Evolutionary conservation across 2,329 filamentous ascomycete genomes (phyloP), one percentile per base, ranked within the genome.

Genomic region (Fulvia fulva): DNA sequence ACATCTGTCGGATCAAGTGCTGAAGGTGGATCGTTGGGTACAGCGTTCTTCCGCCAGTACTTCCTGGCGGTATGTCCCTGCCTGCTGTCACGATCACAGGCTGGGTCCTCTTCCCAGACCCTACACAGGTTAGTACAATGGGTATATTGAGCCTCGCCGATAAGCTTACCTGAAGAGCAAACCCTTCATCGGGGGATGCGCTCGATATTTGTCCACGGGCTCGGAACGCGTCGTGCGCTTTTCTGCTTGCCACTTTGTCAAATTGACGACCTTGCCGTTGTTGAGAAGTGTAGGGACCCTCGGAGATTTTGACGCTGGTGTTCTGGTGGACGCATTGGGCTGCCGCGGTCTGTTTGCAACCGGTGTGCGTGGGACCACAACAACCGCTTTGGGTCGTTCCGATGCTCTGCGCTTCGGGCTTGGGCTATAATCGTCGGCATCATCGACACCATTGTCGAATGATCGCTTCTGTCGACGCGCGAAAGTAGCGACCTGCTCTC

Each of bases 41-140:
- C 28, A 12, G 52, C 59, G 44, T 57, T 57, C n/a, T 41, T 30
- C n/a, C 53, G 56, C 37, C 52, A 25, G 23, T 61, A 57, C 26
- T 44, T 46, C 1, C 59, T 34, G 5, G 56, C 43, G 47, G 52
- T 56, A 32, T 56, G 53, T 1, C 59, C 59, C 8, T 56, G 7
- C 11, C 46, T 19, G 26, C 51, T 55, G 49, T 61, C 50, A 8
- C 52, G 52, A n/a, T 56, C 53, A 21, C 52, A 49, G 1, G 32
- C 23, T 5, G 56, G 28, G 19, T 54, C 45, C 19, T 61, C 34
- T 12, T 54, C 30, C 59, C 59, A 61, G 22, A 41, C 55, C 19
- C 57, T 55, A 26, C 41, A 23, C n/a, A n/a, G n/a, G n/a, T n/a
- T n/a, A n/a, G n/a, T n/a, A n/a, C n/a, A n/a, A n/a, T n/a, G n/a